Conservation (phyloP, 1,284 basidiomycete genomes). For the Wolfiporia cocos region DNA sequence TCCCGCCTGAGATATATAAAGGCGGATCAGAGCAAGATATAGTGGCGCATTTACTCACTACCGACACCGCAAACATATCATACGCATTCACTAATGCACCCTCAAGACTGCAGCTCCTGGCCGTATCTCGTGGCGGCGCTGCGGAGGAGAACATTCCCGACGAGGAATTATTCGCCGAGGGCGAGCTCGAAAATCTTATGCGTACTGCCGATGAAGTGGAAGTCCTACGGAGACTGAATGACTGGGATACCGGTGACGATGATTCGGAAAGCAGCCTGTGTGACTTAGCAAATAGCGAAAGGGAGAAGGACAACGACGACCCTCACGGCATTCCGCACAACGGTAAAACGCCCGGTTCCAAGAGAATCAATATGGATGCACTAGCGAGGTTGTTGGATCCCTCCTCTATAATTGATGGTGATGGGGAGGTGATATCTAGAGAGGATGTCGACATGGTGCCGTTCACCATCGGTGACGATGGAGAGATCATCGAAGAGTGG, state of each 20-base stretch:
- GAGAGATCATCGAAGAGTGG: slow-evolving; percentile 33
- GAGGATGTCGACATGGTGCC: slow-evolving; percentile 5
- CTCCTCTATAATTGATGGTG: background rate
- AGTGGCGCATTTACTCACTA: slow-evolving; percentile 45
- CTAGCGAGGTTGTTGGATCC: slow-evolving; percentile 28
- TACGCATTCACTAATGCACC: slow-evolving; percentile 31
- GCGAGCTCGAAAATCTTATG: slow-evolving; percentile 36
- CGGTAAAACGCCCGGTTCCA: slow-evolving; percentile 17
- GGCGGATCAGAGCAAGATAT: slow-evolving; percentile 12
- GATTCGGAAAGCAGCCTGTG: background rate
- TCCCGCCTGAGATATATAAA: slow-evolving; percentile 14
- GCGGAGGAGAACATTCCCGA: slow-evolving; percentile 31
- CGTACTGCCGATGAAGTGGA: slow-evolving; percentile 29
- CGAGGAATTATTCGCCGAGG: slow-evolving; percentile 38
- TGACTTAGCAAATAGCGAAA: background rate
- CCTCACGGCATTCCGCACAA: background rate
- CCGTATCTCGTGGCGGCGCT: slow-evolving; percentile 44
- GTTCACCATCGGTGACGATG: slow-evolving; percentile 11
- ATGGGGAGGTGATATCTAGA: slow-evolving; percentile 7
- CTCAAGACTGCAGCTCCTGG: slow-evolving; percentile 58
- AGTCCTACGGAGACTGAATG: slow-evolving; percentile 27
- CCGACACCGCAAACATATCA: slow-evolving; percentile 29
- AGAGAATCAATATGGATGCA: slow-evolving; percentile 32
- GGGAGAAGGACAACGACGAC: slow-evolving; percentile 2
- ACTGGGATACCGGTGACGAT: slow-evolving; percentile 23